These are phyloP conservation scores for Meyerozyma smithsonii DNA, from an alignment of 1,139 yeast species.

Conservation along the genomic window DNA sequence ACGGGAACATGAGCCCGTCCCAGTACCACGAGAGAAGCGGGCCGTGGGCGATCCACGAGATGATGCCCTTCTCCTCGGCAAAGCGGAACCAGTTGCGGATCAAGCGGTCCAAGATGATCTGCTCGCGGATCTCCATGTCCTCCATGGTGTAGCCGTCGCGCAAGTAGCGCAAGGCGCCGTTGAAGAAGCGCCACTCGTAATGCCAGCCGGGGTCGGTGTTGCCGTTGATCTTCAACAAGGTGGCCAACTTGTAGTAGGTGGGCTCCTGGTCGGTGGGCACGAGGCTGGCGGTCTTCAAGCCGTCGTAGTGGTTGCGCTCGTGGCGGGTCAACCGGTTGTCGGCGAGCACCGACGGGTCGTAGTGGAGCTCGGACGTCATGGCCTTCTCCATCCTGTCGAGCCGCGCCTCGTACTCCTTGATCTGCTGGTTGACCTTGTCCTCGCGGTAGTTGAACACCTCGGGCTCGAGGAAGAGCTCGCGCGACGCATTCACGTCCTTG, in stretches of 20 bases:
- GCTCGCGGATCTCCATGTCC: slow-evolving; percentile 19
- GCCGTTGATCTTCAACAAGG: slow-evolving; percentile 20
- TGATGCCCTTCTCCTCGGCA: slow-evolving; percentile 23
- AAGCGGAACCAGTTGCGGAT: slow-evolving; percentile 32
- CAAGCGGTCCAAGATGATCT: slow-evolving; percentile 26
- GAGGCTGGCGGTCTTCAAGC: slow-evolving; percentile 18
- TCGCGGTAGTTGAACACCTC: slow-evolving; percentile 21
- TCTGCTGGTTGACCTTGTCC: slow-evolving; percentile 15
- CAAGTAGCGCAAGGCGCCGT: slow-evolving; percentile 22
- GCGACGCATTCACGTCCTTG: slow-evolving; percentile 14
- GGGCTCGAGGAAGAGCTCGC: slow-evolving; percentile 17
- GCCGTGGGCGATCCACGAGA: slow-evolving; percentile 7
- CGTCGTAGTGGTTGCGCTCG: slow-evolving; percentile 22
- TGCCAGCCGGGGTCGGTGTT: slow-evolving; percentile 36
- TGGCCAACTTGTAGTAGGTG: slow-evolving; percentile 32
- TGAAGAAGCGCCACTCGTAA: slow-evolving; percentile 36
- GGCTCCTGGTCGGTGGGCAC: slow-evolving; percentile 17
- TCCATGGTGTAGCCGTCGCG: slow-evolving; percentile 19
- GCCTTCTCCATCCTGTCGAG: slow-evolving; percentile 16
- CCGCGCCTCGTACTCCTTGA: slow-evolving; percentile 16
- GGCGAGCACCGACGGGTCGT: slow-evolving; percentile 12
- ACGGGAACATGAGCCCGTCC: slow-evolving; percentile 16
- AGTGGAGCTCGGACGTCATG: slow-evolving; percentile 24
- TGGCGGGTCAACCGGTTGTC: slow-evolving; percentile 15
- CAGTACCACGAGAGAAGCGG: slow-evolving; percentile 17